phyloP scores from a whole-genome alignment of 2,329 filamentous ascomycete species.

The Trichoderma afroharzianum region DNA sequence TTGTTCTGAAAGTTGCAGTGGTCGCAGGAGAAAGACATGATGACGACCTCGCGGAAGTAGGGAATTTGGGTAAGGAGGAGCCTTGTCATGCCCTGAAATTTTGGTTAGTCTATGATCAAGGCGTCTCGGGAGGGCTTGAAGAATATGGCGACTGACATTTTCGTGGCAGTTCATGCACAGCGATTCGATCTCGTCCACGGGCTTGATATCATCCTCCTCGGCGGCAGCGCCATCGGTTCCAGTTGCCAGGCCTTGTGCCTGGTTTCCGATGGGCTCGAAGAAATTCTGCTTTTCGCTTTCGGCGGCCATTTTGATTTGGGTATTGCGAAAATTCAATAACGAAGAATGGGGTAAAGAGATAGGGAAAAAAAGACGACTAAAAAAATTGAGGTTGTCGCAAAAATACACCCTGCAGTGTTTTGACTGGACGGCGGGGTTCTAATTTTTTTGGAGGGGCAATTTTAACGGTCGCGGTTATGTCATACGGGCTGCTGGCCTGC shows the following conservation, averaged over 20 bases:
- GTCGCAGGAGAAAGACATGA: conserved; percentile 94
- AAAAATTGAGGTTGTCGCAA: conserved; percentile 12
- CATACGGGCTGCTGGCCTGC: conserved; percentile 13
- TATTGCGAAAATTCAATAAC: conserved; percentile 3
- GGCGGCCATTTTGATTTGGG: conserved; percentile 38
- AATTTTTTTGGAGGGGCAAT: conserved; percentile 25
- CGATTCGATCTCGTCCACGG: conserved; percentile 69
- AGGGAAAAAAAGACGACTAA: background rate
- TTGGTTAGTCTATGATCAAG: background rate
- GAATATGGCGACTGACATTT: conserved; percentile 53
- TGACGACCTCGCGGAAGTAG: conserved; percentile 94
- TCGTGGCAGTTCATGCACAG: conserved; percentile 84
- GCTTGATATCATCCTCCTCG: conserved; percentile 46
- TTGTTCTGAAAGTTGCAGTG: conserved; percentile 88
- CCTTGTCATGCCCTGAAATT: conserved; percentile 70
- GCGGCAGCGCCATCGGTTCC: conserved; percentile 33
- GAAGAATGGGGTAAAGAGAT: background rate
- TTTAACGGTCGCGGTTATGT: conserved; percentile 17
- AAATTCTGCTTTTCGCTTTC: conserved; percentile 45
- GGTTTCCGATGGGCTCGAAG: conserved; percentile 61
- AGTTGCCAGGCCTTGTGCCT: conserved; percentile 51
- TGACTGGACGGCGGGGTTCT: conserved; percentile 21
- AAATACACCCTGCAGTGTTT: background rate
- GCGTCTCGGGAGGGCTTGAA: background rate
- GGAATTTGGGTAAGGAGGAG: conserved; percentile 89